A percentile compares a stretch with the other conserved stretches of the same genome.
These are phyloP conservation scores for Ogataea trehaloabstinens DNA, from an alignment of 805 yeast species.

Conservation along the genomic window DNA sequence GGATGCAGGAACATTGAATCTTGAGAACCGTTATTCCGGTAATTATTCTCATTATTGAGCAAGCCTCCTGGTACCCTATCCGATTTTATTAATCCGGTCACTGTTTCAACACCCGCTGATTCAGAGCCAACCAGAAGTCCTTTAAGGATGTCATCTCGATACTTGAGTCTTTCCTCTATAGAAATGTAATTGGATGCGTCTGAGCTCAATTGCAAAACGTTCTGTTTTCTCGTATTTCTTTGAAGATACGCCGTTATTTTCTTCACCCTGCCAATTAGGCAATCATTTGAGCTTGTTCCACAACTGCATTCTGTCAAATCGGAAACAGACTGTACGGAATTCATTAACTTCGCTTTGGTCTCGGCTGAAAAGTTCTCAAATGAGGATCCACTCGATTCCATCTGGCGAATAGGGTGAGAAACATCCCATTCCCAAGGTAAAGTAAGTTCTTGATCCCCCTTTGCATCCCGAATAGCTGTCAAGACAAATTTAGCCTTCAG, in stretches of 20 bases:
- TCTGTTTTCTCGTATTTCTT: constrained; percentile 56
- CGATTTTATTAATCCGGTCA: no score
- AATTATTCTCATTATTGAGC: background rate
- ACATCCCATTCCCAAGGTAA: constrained; percentile 89
- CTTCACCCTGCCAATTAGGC: constrained; percentile 58
- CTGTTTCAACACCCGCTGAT: background rate
- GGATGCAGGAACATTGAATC: constrained; percentile 7
- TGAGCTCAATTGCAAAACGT: constrained; percentile 24
- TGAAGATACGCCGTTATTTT: constrained; percentile 59
- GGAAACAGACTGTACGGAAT: constrained; percentile 60
- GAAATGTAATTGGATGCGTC: constrained; percentile 32
- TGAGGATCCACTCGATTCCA: constrained; percentile 38
- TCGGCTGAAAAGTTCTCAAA: constrained; percentile 55
- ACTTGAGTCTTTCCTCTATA: constrained; percentile 30
- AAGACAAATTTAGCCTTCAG: constrained; percentile 42
- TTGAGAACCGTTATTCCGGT: background rate
- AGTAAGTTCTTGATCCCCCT: constrained; percentile 68
- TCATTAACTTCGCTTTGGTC: constrained; percentile 54
- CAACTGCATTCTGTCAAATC: constrained; percentile 58
- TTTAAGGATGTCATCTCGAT: constrained; percentile 18
- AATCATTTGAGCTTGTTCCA: constrained; percentile 52
- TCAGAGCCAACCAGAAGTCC: background rate
- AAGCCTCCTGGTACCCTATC: no score
- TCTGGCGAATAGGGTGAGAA: constrained; percentile 65
- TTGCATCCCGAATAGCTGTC: constrained; percentile 53